Evolutionary conservation across 257 asterid genomes (phyloP).

Genomic region (Solanum arcanum): DNA sequence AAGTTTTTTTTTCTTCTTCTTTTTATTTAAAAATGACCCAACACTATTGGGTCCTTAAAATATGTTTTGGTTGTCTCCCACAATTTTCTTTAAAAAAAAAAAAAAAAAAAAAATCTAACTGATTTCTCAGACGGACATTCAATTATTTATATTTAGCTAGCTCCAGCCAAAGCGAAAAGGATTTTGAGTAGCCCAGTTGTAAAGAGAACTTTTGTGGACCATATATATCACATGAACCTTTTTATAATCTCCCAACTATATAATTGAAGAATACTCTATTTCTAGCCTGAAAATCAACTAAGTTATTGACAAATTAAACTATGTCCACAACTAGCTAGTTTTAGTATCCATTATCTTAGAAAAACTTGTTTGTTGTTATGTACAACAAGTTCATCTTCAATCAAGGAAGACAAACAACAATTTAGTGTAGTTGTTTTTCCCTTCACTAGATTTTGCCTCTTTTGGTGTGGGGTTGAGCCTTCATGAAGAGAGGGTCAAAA

Average conservation of each 20-base stretch:
- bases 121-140: too few species aligned
- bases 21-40: conserved; percentile 4
- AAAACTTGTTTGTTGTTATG: neutral
- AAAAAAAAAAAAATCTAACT: too few species aligned
- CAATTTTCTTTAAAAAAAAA: neutral
- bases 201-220: neutral
- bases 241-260: neutral
- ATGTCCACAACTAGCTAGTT: neutral
- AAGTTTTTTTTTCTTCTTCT: neutral
- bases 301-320: neutral
- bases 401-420: neutral
- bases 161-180: neutral
- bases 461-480: neutral
- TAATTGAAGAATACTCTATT: neutral
- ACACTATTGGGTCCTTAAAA: conserved; percentile 19
- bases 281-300: neutral
- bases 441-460: neutral
- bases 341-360: neutral
- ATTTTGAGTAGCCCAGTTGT: neutral
- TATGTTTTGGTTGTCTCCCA: conserved; percentile 61
- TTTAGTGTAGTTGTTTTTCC: neutral
- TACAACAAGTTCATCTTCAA: neutral
- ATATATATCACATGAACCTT: neutral
- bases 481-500: neutral
- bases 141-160: neutral